Conservation (phyloP, 768 basidiomycete species). For the Calocybe cyanea region DNA sequence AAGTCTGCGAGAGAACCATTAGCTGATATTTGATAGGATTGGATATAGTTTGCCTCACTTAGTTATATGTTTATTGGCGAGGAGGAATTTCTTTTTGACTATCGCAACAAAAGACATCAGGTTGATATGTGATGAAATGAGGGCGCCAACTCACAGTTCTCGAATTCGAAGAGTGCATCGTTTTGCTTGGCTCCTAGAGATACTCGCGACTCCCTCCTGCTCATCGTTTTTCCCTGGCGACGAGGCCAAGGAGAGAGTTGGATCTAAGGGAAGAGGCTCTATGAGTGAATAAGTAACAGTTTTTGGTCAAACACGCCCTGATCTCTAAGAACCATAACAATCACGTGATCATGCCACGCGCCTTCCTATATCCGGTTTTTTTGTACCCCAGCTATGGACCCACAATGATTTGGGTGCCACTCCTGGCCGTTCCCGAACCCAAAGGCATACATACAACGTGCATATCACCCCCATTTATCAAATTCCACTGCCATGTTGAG, state of each 20-base stretch:
- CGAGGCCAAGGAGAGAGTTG: slow-evolving; percentile 19
- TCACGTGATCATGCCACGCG: slow-evolving; percentile 20
- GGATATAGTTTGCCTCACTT: slow-evolving; percentile 49
- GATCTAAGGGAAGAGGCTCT: background rate
- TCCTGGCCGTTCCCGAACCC: slow-evolving; percentile 3
- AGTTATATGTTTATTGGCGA: slow-evolving; percentile 89
- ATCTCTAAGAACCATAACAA: slow-evolving; percentile 18
- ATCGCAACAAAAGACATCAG: slow-evolving; percentile 29
- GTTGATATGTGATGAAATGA: slow-evolving; percentile 12
- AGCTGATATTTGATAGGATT: background rate
- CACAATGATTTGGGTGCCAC: background rate
- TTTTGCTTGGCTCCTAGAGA: slow-evolving; percentile 67
- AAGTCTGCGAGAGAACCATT: slow-evolving; percentile 41
- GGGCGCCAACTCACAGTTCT: slow-evolving; percentile 61
- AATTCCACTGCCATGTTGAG: slow-evolving; percentile 5
- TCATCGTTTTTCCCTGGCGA: slow-evolving; percentile 38
- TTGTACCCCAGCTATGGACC: slow-evolving; percentile 9
- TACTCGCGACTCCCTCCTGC: slow-evolving; percentile 59
- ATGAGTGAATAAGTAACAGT: slow-evolving; percentile 6
- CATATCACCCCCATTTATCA: slow-evolving; percentile 4
- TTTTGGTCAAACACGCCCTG: slow-evolving; percentile 19
- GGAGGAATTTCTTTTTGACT: slow-evolving; percentile 93
- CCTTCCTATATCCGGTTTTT: slow-evolving; percentile 12
- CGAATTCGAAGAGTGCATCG: slow-evolving; percentile 80
- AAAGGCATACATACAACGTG: background rate